These are phyloP conservation scores for Trichoderma lentiforme DNA, from an alignment of 2,329 filamentous ascomycete species.

Conservation along the genomic window DNA sequence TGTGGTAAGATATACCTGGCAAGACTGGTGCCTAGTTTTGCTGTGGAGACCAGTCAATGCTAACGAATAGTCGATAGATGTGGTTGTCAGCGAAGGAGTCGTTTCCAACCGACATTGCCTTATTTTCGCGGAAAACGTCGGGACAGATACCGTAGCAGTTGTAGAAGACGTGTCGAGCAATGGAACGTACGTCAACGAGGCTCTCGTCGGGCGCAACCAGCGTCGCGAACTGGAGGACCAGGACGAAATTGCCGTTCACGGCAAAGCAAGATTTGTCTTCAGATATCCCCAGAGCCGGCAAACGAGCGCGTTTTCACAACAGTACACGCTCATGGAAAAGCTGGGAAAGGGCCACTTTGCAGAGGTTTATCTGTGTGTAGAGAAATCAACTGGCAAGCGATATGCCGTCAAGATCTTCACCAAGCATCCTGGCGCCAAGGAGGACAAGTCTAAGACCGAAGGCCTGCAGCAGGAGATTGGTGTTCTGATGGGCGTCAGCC, in stretches of 20 bases:
- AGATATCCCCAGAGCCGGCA: slow-evolving; percentile 75
- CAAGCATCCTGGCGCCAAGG: slow-evolving; percentile 68
- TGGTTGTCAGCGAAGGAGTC: slow-evolving; percentile 70
- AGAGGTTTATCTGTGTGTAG: slow-evolving; percentile 85
- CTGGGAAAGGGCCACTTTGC: slow-evolving; percentile 95
- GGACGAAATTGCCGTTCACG: slow-evolving; percentile 85
- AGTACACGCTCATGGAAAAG: slow-evolving; percentile 80
- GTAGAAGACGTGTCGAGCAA: slow-evolving; percentile 94
- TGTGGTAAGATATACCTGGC: slow-evolving; percentile 63
- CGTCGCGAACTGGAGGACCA: slow-evolving; percentile 82
- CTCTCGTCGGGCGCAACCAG: slow-evolving; percentile 86
- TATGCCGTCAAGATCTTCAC: slow-evolving; percentile 96
- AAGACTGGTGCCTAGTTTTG: background rate
- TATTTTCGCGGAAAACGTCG: slow-evolving; percentile 60
- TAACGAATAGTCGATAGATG: slow-evolving; percentile 46
- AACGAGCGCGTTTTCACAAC: slow-evolving; percentile 76
- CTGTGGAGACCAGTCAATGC: background rate
- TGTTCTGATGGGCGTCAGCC: slow-evolving; percentile 94
- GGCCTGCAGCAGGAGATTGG: slow-evolving; percentile 93
- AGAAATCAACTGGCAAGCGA: slow-evolving; percentile 75
- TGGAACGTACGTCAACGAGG: slow-evolving; percentile 93
- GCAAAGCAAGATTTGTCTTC: slow-evolving; percentile 86
- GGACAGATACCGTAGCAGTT: slow-evolving; percentile 62
- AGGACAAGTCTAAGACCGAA: slow-evolving; percentile 79
- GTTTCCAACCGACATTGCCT: slow-evolving; percentile 85